A percentile compares a stretch with the other conserved stretches of the same genome.
Conservation (phyloP, 495 filamentous ascomycete species). For the Pyrenula aspistea region DNA sequence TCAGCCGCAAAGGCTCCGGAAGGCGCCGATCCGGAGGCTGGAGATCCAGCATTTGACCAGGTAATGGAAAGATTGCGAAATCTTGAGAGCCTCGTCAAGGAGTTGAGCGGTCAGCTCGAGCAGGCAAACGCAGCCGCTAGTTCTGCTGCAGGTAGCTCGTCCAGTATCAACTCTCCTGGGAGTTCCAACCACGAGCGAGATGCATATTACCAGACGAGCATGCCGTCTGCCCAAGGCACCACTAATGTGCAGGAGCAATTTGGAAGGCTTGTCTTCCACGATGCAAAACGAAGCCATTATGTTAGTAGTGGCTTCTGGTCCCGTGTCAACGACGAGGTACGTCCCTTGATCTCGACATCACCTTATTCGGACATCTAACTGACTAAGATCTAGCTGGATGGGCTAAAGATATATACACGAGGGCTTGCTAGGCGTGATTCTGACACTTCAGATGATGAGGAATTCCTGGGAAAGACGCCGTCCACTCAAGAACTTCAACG, state of each 20-base stretch:
- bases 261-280: constrained; percentile 3
- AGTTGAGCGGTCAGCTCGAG: constrained; percentile 38
- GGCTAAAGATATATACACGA: background rate
- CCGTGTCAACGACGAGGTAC: constrained; percentile 71
- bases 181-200: too few relatives aligned
- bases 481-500: constrained; percentile 24
- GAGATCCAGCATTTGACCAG: constrained; percentile 19
- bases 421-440: constrained; percentile 60
- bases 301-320: constrained; percentile 88
- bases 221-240: too few relatives aligned
- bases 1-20: background rate
- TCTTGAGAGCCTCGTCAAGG: constrained; percentile 43
- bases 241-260: too few relatives aligned
- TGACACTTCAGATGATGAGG: constrained; percentile 50
- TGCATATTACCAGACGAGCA: too few relatives aligned
- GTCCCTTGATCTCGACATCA: too few relatives aligned
- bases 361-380: too few relatives aligned
- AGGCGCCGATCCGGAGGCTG: too few relatives aligned
- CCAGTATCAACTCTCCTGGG: too few relatives aligned
- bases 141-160: constrained; percentile 9
- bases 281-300: constrained; percentile 67
- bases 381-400: constrained; percentile 2
- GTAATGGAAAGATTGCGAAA: constrained; percentile 39
- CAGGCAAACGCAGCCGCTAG: constrained; percentile 20
- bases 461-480: constrained; percentile 8